phyloP scores from a whole-genome alignment of 2,329 filamentous ascomycete species.

The Ploettnerulaceae sp. region DNA sequence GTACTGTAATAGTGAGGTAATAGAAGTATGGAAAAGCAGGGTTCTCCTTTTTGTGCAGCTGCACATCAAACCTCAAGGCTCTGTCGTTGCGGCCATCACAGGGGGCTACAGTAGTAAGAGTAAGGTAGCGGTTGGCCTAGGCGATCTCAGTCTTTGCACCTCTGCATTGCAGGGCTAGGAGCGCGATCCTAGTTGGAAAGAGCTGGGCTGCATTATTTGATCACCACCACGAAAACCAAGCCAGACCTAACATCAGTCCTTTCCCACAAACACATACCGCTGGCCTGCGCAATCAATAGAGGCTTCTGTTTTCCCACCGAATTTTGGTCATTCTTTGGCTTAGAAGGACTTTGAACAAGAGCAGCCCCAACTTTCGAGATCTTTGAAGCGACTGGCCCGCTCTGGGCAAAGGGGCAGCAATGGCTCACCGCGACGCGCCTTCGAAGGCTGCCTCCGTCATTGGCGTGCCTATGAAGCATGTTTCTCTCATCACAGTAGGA shows the following conservation, averaged over 20 bases:
- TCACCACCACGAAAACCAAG: conserved; percentile 7
- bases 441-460: conserved; percentile 32
- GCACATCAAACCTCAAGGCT: conserved; percentile 3
- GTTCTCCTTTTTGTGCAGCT: conserved; percentile 5
- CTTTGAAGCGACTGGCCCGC: neutral
- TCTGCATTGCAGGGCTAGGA: neutral
- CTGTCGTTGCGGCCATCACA: neutral
- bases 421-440: conserved; percentile 25
- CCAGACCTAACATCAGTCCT: conserved; percentile 2
- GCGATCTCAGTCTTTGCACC: too few relatives aligned
- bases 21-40: too few relatives aligned
- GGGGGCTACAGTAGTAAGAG: neutral
- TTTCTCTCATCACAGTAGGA: conserved; percentile 60
- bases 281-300: conserved; percentile 17
- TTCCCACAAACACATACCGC: conserved; percentile 15
- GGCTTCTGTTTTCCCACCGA: neutral
- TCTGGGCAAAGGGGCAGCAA: conserved; percentile 14
- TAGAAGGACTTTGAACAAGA: neutral
- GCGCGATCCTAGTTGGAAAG: neutral
- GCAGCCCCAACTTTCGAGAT: neutral
- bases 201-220: too few relatives aligned
- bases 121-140: neutral
- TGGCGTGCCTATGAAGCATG: conserved; percentile 63
- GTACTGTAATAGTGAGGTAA: too few relatives aligned
- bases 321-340: neutral